Evolutionary conservation across 495 filamentous ascomycete species (phyloP).

Genomic region (Podospora pseudocomata): DNA sequence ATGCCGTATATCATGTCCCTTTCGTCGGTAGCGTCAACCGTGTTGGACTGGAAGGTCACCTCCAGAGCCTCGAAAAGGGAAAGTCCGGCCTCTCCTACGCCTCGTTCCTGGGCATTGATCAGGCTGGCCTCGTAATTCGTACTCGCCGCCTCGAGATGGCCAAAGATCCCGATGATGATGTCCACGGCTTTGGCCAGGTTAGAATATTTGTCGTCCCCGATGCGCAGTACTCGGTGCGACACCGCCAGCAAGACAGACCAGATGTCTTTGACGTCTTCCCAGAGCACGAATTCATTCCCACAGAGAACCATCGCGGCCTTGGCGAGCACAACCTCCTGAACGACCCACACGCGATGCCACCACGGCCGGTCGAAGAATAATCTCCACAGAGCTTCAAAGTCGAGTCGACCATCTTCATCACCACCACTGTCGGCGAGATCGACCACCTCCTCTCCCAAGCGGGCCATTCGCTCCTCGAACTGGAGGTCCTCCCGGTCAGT

Average conservation of each 20-base stretch:
- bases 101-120: background rate
- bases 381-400: background rate
- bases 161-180: conserved; percentile 3
- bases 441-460: no score
- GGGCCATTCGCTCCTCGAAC: no score
- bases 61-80: conserved; percentile 13
- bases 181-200: no score
- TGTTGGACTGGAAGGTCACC: background rate
- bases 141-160: conserved; percentile 8
- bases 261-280: conserved; percentile 15
- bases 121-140: conserved; percentile 1
- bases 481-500: no score
- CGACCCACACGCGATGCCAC: conserved; percentile 1
- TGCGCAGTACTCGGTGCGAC: no score
- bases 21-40: conserved; percentile 10
- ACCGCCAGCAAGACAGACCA: conserved; percentile 16
- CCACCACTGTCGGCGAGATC: no score
- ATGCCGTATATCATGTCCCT: conserved; percentile 28
- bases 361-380: background rate
- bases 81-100: background rate
- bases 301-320: background rate
- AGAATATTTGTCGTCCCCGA: background rate
- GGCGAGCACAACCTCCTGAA: conserved; percentile 2
- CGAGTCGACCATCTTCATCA: no score
- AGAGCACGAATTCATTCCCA: background rate